These are phyloP conservation scores for Populus hybrid DNA, from an alignment of 441 rosid genomes.

Conservation along the genomic window DNA sequence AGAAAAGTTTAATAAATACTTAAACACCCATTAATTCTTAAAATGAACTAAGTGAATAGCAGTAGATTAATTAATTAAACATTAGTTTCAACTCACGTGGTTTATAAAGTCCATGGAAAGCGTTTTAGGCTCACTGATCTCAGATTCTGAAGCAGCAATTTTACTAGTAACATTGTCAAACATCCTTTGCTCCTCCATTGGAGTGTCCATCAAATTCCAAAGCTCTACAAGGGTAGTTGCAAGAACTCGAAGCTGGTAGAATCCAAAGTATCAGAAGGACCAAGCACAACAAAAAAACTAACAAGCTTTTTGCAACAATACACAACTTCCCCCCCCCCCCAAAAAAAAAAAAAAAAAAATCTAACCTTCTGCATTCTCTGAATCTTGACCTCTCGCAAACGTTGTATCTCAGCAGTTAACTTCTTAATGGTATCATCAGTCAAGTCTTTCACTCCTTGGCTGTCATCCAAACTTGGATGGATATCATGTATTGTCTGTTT, in stretches of 20 bases:
- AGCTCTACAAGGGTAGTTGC: conserved; percentile 66
- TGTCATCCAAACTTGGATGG: conserved; percentile 46
- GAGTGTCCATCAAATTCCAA: conserved; percentile 81
- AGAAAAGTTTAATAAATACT: conserved; percentile 3
- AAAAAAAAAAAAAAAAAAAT: too few relatives aligned
- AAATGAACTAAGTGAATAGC: background rate
- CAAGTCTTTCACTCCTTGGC: conserved; percentile 40
- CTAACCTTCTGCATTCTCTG: conserved; percentile 67
- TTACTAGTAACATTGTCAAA: conserved; percentile 61
- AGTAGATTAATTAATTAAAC: background rate
- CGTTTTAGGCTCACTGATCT: conserved; percentile 55
- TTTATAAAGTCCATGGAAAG: conserved; percentile 58
- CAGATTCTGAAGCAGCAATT: conserved; percentile 62
- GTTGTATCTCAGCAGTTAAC: conserved; percentile 45
- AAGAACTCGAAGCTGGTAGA: conserved; percentile 68
- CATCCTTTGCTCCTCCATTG: conserved; percentile 60
- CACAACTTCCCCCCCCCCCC: background rate
- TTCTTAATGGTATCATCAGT: conserved; percentile 49
- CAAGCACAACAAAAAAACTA: background rate
- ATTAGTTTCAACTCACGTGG: conserved; percentile 39
- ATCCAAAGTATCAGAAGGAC: conserved; percentile 9
- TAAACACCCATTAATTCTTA: background rate
- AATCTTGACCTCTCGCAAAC: conserved; percentile 51
- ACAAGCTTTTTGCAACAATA: background rate
- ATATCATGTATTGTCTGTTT: conserved; percentile 36